Evolutionary conservation across 768 basidiomycete genomes (phyloP).

Genomic region (Clavaria fumosa): DNA sequence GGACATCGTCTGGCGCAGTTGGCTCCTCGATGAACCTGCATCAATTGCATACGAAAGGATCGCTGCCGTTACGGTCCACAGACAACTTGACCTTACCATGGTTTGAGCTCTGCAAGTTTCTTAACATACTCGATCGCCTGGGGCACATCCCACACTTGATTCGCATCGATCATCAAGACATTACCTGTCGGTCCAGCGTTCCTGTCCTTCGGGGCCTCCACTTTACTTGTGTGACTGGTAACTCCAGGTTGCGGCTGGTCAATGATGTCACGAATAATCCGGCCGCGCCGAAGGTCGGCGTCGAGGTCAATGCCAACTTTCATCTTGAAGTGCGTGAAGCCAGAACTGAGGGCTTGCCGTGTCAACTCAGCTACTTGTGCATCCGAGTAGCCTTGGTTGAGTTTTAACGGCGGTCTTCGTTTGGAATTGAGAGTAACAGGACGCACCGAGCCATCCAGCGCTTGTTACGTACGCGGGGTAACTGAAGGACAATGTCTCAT

Average conservation of each 20-base stretch:
- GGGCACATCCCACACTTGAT: slow-evolving; percentile 91
- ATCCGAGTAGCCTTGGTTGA: slow-evolving; percentile 65
- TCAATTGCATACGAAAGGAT: slow-evolving; percentile 1
- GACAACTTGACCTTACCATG: slow-evolving; percentile 41
- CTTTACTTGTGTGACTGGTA: not conserved
- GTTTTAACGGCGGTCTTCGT: not conserved
- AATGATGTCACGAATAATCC: slow-evolving; percentile 86
- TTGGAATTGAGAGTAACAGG: not conserved
- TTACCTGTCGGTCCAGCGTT: slow-evolving; percentile 90
- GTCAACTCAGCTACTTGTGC: slow-evolving; percentile 83
- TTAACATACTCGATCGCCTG: slow-evolving; percentile 88
- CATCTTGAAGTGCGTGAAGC: slow-evolving; percentile 99
- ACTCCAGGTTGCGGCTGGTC: slow-evolving; percentile 53
- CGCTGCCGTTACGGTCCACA: not conserved
- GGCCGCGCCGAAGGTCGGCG: slow-evolving; percentile 75
- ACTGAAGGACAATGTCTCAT: too few species aligned
- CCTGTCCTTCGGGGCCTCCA: slow-evolving; percentile 58
- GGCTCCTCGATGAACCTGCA: slow-evolving; percentile 87
- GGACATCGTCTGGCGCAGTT: slow-evolving; percentile 81
- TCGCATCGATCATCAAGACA: slow-evolving; percentile 95
- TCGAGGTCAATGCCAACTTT: slow-evolving; percentile 82
- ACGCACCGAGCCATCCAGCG: slow-evolving; percentile 74
- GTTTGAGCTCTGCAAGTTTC: slow-evolving; percentile 62
- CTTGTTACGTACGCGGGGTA: slow-evolving; percentile 93
- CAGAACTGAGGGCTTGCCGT: slow-evolving; percentile 66